phyloP scores from a whole-genome alignment of 1,284 basidiomycete genomes.

The Ustilago curta region DNA sequence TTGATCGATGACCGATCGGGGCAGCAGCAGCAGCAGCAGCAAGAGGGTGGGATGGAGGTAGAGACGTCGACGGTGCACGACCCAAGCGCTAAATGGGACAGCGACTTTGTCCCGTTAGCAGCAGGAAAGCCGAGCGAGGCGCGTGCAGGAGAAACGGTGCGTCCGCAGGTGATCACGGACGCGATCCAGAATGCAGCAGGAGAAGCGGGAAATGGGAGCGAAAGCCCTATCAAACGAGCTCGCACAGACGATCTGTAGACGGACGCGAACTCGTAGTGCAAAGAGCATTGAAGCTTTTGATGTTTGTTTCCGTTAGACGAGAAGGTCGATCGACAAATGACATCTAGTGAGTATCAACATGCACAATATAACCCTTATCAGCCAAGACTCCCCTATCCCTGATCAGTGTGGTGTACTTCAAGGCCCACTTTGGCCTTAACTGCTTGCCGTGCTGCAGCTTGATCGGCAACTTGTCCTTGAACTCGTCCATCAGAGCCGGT shows the following conservation, averaged over 20 bases:
- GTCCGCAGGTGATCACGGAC: conserved; percentile 12
- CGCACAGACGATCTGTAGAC: conserved; percentile 33
- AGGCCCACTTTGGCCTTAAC: conserved; percentile 50
- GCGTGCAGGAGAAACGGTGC: not conserved
- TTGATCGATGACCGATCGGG: conserved; percentile 12
- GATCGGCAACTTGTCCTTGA: conserved; percentile 43
- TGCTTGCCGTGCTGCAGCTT: conserved; percentile 9
- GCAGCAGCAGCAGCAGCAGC: conserved; percentile 1
- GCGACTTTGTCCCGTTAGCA: not conserved
- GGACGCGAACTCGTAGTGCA: not conserved
- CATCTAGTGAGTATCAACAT: conserved; percentile 17
- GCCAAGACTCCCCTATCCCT: conserved; percentile 60
- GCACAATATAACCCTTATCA: conserved; percentile 55
- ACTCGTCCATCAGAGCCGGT: conserved; percentile 55
- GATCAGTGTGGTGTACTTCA: conserved; percentile 62
- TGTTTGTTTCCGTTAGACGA: not conserved
- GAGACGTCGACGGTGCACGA: not conserved
- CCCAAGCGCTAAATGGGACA: conserved; percentile 1
- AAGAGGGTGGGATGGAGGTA: conserved; percentile 16
- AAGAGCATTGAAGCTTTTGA: not conserved
- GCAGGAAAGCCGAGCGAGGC: not conserved
- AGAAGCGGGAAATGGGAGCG: conserved; percentile 17
- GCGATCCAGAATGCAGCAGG: not conserved
- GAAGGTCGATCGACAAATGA: no score
- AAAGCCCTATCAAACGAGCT: conserved; percentile 45